phyloP scores from a whole-genome alignment of 768 basidiomycete species.

The Agrocybe praecox region DNA sequence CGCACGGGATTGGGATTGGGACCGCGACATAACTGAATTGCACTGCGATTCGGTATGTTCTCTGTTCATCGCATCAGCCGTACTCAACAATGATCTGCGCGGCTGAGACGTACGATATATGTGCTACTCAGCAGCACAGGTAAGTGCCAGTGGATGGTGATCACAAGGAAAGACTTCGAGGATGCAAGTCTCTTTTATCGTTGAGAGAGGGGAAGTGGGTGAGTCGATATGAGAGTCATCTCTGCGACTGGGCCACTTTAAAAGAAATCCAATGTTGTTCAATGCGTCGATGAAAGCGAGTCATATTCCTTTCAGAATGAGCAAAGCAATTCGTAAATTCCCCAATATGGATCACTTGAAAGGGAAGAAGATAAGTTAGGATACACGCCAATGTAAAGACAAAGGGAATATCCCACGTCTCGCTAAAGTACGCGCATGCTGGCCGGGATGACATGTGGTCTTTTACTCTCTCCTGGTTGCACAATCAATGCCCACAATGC shows the following conservation, averaged over 20 bases:
- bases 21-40: conserved; percentile 2
- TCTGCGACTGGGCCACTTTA: conserved; percentile 6
- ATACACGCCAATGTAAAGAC: not conserved
- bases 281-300: conserved; percentile 6
- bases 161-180: not conserved
- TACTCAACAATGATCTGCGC: not conserved
- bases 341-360: conserved; percentile 5
- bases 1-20: conserved; percentile 2
- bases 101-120: not conserved
- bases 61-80: not conserved
- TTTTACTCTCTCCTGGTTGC: no score
- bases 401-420: not conserved
- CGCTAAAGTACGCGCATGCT: not conserved
- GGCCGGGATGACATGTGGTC: not conserved
- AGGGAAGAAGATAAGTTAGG: conserved; percentile 1
- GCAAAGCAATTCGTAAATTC: conserved; percentile 5
- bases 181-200: not conserved
- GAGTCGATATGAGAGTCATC: not conserved
- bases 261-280: conserved; percentile 3
- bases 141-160: not conserved
- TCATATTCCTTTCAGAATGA: not conserved
- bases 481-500: no score
- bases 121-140: not conserved
- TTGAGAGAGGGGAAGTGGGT: not conserved
- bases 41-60: not conserved